Evolutionary conservation across 495 filamentous ascomycete genomes (phyloP).

Genomic region (Tricharina praecox): DNA sequence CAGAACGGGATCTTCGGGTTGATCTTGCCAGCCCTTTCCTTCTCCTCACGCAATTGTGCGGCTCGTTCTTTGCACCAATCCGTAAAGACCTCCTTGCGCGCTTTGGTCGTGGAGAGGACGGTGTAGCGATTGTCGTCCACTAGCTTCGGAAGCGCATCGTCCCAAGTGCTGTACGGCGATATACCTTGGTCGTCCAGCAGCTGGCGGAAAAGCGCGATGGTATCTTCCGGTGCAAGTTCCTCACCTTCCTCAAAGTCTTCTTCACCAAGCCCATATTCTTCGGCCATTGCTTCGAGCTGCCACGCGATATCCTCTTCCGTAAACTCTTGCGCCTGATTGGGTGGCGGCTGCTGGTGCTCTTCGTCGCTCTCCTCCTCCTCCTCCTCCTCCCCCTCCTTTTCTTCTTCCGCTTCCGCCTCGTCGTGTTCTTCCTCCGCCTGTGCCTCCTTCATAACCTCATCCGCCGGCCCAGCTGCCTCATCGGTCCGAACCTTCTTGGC

Average conservation of each 20-base stretch:
- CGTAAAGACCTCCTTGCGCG: slow-evolving; percentile 62
- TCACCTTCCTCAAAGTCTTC: slow-evolving; percentile 48
- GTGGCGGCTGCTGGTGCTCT: slow-evolving; percentile 44
- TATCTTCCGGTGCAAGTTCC: not conserved
- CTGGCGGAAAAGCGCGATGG: slow-evolving; percentile 30
- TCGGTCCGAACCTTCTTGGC: slow-evolving; percentile 14
- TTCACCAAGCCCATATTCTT: slow-evolving; percentile 53
- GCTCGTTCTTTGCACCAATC: slow-evolving; percentile 65
- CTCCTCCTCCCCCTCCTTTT: slow-evolving; percentile 26
- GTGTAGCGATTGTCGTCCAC: slow-evolving; percentile 77
- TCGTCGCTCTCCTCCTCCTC: slow-evolving; percentile 33
- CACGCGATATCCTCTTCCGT: slow-evolving; percentile 89
- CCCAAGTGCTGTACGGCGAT: slow-evolving; percentile 85
- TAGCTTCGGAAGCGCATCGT: slow-evolving; percentile 67
- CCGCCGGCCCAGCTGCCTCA: slow-evolving; percentile 26
- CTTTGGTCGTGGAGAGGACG: slow-evolving; percentile 59
- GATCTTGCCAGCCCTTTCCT: slow-evolving; percentile 59
- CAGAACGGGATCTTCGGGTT: slow-evolving; percentile 77
- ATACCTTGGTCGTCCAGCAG: slow-evolving; percentile 65
- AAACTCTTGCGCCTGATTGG: slow-evolving; percentile 57
- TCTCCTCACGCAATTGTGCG: slow-evolving; percentile 48
- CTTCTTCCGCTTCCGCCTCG: slow-evolving; percentile 35
- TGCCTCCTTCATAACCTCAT: slow-evolving; percentile 50
- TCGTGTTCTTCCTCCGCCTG: slow-evolving; percentile 82
- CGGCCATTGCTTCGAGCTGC: slow-evolving; percentile 73